Base-by-base conservation (phyloP, 345 rosid species). In the Hibiscus syriacus region DNA sequence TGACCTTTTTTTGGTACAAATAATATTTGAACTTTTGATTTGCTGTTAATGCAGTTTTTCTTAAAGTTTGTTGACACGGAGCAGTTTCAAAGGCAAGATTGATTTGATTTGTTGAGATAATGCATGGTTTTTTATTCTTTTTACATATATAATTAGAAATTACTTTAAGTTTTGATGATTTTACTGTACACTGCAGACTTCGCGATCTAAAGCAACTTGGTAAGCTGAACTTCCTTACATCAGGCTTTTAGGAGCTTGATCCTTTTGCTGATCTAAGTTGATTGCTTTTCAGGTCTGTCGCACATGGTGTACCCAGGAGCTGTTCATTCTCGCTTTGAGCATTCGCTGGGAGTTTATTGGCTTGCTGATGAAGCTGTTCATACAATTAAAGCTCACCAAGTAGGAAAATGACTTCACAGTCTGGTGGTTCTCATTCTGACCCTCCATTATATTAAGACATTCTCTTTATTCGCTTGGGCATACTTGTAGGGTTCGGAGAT, bases 151-250 rank as follows among this genome's bases (percentile, higher is more conserved):
- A 26, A 70, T 34, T 66, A 25, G 38, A 59, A 10, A 25, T 29
- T 2, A 20, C 17, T 22, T n/a, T n/a, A n/a, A 43, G n/a, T 29
- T 60, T 69, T 70, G 26, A 55, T 41, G 30, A 72, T 30, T 67
- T 75, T 43, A 7, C 41, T 27, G 32, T 54, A 13, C 66, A 16
- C 67, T 77, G 43, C 89, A 87, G 92, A 79, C 92, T 87, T 74
- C 90, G 92, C 5, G 88, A 87, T 9, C 76, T 87, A 73, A 87
- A 83, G 74, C 92, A 87, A 71, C 86, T 87, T 9, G 84, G 92
- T 87, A 76, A 79, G 86, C 61, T 27, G 41, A 49, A 46, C 43
- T 23, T 43, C 16, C 67, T 63, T 41, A 22, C 2, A 19, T 2
- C 12, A 39, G 6, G 14, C 6, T 32, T 67, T 43, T 60, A 14